Percentiles rank a stretch among this genome's conserved stretches.
These are phyloP conservation scores for Cardamine chenopodiifolia DNA, from an alignment of 345 rosid species.

Conservation along the genomic window DNA sequence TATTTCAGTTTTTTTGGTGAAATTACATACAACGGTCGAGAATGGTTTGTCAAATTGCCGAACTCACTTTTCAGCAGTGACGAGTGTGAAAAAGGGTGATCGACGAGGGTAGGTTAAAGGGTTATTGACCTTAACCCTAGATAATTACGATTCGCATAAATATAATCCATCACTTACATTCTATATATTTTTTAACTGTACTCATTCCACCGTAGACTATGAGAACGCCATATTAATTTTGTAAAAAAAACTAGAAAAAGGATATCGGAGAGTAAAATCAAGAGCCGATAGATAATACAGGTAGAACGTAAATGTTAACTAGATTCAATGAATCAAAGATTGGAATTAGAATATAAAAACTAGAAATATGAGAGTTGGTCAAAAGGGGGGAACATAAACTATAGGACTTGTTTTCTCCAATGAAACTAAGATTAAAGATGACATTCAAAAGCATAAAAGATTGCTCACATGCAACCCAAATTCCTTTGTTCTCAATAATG, in stretches of 20 bases:
- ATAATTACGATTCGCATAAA: background rate
- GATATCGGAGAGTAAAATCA: conserved; percentile 9
- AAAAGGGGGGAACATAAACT: conserved; percentile 40
- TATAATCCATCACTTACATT: background rate
- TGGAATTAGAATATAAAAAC: conserved; percentile 16
- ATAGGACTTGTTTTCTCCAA: conserved; percentile 43
- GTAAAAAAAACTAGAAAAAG: background rate
- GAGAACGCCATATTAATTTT: background rate
- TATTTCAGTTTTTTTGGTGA: background rate
- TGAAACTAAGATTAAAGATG: conserved; percentile 31
- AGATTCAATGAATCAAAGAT: conserved; percentile 38
- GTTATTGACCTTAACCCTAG: background rate
- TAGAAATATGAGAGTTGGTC: conserved; percentile 43
- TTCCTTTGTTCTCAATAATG: conserved; percentile 45
- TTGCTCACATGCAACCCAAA: conserved; percentile 48
- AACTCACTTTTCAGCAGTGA: background rate
- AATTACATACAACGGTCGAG: background rate
- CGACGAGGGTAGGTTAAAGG: background rate
- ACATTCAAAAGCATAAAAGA: conserved; percentile 41
- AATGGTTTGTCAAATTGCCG: background rate
- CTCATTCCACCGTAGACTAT: conserved; percentile 4
- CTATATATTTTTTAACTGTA: background rate
- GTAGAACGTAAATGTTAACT: conserved; percentile 14
- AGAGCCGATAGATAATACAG: background rate
- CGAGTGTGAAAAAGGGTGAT: background rate